phyloP scores from a whole-genome alignment of 192 early-diverging fungal species.

The Chytriomyces sp. region DNA sequence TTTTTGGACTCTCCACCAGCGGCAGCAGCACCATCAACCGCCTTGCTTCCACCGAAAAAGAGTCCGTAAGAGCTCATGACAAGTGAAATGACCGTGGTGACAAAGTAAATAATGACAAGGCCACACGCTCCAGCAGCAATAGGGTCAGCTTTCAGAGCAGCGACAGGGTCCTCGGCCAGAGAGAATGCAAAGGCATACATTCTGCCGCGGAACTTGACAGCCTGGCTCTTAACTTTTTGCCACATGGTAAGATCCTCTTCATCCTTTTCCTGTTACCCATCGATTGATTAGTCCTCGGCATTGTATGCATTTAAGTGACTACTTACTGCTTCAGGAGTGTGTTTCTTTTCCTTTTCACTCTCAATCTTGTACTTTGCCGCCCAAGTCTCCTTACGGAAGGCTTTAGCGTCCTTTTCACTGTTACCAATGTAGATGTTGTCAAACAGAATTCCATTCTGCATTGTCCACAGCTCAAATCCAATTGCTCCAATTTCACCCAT shows the following conservation, averaged over 20 bases:
- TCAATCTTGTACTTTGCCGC: conserved; percentile 76
- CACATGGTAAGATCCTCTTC: background rate
- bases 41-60: background rate
- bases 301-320: background rate
- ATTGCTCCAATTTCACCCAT: conserved; percentile 81
- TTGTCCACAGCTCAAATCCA: conserved; percentile 94
- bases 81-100: background rate
- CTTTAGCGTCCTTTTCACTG: conserved; percentile 69
- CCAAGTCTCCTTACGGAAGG: conserved; percentile 80
- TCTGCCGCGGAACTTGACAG: background rate
- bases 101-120: background rate
- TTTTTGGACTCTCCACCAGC: background rate
- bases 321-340: background rate
- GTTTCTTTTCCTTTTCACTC: conserved; percentile 65
- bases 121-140: background rate
- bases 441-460: conserved; percentile 86
- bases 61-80: background rate
- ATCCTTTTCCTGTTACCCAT: background rate
- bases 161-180: background rate
- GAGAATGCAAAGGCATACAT: background rate
- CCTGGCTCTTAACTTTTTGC: conserved; percentile 2
- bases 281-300: background rate
- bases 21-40: background rate
- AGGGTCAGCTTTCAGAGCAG: conserved; percentile 1
- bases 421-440: conserved; percentile 92